Evolutionary conservation across 139 green algal genomes (phyloP).

Genomic region (Chlorella sp.): DNA sequence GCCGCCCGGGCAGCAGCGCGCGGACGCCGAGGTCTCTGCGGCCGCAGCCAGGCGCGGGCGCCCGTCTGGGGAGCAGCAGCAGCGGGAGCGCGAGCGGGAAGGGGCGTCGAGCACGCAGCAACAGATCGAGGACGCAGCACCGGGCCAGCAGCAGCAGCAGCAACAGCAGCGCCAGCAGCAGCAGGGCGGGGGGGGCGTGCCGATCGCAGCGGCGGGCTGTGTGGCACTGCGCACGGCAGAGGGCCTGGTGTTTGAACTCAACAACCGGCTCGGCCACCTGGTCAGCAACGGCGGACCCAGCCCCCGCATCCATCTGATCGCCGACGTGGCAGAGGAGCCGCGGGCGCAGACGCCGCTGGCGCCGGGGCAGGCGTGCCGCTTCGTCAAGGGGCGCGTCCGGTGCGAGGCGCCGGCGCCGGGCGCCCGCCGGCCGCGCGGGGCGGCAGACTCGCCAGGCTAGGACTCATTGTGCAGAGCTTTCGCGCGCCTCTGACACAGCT

Average conservation of each 20-base stretch:
- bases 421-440: too few species aligned
- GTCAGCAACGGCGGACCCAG: slow-evolving; percentile 41
- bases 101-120: not conserved
- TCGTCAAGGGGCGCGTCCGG: slow-evolving; percentile 22
- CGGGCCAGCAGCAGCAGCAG: too few species aligned
- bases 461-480: too few species aligned
- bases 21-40: too few species aligned
- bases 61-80: not conserved
- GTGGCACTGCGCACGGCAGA: slow-evolving; percentile 50
- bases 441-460: too few species aligned
- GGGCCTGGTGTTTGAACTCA: slow-evolving; percentile 74
- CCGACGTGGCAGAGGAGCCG: slow-evolving; percentile 58
- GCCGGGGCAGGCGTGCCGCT: slow-evolving; percentile 53
- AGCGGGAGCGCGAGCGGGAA: not conserved
- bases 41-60: too few species aligned
- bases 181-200: not conserved
- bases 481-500: too few species aligned
- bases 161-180: too few species aligned
- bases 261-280: slow-evolving; percentile 59
- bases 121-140: too few species aligned
- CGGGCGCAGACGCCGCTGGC: slow-evolving; percentile 30
- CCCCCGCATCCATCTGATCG: slow-evolving; percentile 62
- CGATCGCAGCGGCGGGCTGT: slow-evolving; percentile 31
- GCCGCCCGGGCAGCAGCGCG: too few species aligned
- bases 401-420: too few species aligned